Evolutionary conservation across 192 early-diverging fungal genomes (phyloP).

Genomic region (Thamnidium elegans): DNA sequence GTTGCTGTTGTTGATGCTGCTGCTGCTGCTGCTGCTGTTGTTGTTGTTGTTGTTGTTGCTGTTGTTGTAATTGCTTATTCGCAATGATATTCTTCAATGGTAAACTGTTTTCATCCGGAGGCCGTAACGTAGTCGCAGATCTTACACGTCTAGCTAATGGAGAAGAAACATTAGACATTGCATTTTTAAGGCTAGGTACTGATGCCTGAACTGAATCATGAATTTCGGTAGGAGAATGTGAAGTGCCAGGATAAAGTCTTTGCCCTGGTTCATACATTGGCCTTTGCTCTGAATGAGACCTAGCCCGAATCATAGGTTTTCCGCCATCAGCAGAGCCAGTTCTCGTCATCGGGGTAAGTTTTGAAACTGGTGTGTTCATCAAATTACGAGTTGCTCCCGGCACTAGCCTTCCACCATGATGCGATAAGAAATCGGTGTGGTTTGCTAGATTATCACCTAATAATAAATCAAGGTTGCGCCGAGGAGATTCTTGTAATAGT

Average conservation of each 20-base stretch:
- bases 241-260: background rate
- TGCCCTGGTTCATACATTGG: background rate
- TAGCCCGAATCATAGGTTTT: conserved; percentile 19
- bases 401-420: conserved; percentile 10
- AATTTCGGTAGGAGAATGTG: background rate
- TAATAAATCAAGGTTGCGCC: background rate
- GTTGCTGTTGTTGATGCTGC: conserved; percentile 7
- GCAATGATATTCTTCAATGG: conserved; percentile 36
- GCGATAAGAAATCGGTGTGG: too few relatives aligned
- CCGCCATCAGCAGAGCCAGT: conserved; percentile 9
- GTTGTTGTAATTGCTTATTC: conserved; percentile 24
- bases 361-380: conserved; percentile 4
- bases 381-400: conserved; percentile 15
- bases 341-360: conserved; percentile 10
- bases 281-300: conserved; percentile 26
- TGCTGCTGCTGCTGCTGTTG: conserved; percentile 13
- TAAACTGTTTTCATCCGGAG: conserved; percentile 40
- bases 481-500: conserved; percentile 5
- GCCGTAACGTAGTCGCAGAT: conserved; percentile 45
- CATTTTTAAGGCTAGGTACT: conserved; percentile 2
- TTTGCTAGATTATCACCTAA: too few relatives aligned
- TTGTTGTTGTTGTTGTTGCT: conserved; percentile 7
- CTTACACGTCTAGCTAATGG: conserved; percentile 45
- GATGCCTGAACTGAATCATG: conserved; percentile 7
- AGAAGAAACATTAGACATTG: conserved; percentile 23